Evolutionary conservation across 495 filamentous ascomycete genomes (phyloP).

Genomic region (Penicillium bovifimosum): DNA sequence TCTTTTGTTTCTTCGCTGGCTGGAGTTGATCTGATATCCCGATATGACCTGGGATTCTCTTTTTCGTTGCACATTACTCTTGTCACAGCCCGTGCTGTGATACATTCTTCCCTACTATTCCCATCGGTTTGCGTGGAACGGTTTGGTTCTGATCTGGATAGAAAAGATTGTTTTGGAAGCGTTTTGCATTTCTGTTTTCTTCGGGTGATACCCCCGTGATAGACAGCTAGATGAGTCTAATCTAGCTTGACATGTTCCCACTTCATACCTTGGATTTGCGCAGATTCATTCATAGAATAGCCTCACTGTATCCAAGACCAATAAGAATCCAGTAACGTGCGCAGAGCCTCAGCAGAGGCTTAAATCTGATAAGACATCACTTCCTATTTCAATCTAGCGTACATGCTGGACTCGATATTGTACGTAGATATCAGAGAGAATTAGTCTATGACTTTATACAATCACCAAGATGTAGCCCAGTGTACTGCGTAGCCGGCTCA

Average conservation of each 20-base stretch:
- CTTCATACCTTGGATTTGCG: no score
- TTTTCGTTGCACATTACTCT: neutral
- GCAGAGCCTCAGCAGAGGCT: no score
- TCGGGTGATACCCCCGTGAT: neutral
- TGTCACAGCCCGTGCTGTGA: slow-evolving; percentile 6
- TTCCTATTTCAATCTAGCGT: neutral
- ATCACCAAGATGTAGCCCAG: no score
- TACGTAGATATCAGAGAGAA: no score
- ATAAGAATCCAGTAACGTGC: no score
- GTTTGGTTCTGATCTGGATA: neutral
- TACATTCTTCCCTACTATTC: neutral
- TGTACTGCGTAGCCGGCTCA: no score
- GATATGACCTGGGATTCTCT: slow-evolving; percentile 20
- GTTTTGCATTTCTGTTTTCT: neutral
- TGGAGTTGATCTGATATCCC: slow-evolving; percentile 19
- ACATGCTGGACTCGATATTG: no score
- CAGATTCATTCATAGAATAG: no score
- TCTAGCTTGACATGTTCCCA: neutral
- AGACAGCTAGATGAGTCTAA: neutral
- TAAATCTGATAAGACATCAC: neutral
- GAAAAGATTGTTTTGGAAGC: neutral
- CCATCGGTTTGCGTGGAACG: slow-evolving; percentile 1
- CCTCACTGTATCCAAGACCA: no score
- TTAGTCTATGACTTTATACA: no score
- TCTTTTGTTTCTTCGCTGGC: slow-evolving; percentile 13